Evolutionary conservation across 495 filamentous ascomycete species (phyloP).

Genomic region (Xylona heveae): DNA sequence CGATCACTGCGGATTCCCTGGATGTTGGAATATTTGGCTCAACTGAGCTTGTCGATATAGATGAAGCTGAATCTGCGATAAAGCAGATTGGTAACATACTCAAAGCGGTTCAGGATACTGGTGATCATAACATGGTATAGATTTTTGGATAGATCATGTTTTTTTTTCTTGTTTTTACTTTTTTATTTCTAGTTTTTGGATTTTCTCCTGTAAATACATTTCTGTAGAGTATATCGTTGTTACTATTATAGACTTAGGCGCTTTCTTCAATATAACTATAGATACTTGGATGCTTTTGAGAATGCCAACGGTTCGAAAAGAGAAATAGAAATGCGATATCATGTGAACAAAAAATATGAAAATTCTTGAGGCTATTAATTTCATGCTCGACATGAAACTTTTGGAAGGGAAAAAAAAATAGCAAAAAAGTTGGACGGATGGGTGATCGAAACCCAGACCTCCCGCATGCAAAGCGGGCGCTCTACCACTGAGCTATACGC

Average conservation of each 20-base stretch:
- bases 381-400: no score
- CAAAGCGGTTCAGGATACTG: background rate
- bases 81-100: background rate
- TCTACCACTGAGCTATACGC: slow-evolving; percentile 19
- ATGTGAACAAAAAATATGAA: background rate
- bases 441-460: slow-evolving; percentile 18
- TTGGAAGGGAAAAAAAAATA: slow-evolving; percentile 5
- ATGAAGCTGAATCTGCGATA: slow-evolving; percentile 9
- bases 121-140: background rate
- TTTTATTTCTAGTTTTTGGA: background rate
- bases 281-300: background rate
- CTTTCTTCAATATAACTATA: background rate
- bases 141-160: background rate
- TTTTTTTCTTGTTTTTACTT: background rate
- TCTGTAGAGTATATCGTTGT: background rate
- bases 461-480: slow-evolving; percentile 21
- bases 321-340: background rate
- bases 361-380: no score
- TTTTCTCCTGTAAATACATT: background rate
- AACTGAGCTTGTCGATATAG: slow-evolving; percentile 15
- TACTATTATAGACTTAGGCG: background rate
- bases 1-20: slow-evolving; percentile 20
- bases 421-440: slow-evolving; percentile 11
- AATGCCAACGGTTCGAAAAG: background rate
- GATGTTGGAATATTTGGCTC: slow-evolving; percentile 33